Base-by-base conservation (phyloP, 768 basidiomycete species). In the Podaxis carcinomalis region DNA sequence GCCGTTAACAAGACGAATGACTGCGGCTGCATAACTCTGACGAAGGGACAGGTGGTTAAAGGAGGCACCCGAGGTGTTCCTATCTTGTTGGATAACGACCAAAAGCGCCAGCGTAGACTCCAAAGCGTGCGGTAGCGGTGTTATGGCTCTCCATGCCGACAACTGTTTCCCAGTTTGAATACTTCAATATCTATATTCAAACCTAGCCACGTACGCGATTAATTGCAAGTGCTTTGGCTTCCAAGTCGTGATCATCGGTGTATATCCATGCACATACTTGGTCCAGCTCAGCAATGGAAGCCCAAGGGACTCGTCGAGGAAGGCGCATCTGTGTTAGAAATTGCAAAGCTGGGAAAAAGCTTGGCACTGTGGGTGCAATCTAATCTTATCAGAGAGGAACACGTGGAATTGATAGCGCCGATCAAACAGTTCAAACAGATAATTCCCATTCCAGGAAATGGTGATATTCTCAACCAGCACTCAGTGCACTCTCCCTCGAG, bases 1-100 rank as follows among this genome's bases (percentile, higher is more conserved):
- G 1, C 94, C 92, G 67, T 98, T 99, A 65, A 98, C 92, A 65
- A 98, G 84, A 35, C 96, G 80, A 61, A 95, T 89, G 62, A 97
- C 77, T 1, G 93, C 87, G 25, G 89, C 78, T 7, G 92, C 86
- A 72, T 93, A 94, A 62, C 83, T 83, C 67, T 95, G 89, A 19
- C 95, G 83, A 57, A 92, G 72, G 53, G 78, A 73, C 37, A 92
- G 78, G 39, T 72, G 66, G 0, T 80, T 76, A 2, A 67, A 57
- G 9, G 72, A 67, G 2, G 59, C n/a, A 3, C 23, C 55, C 2
- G 65, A 42, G 5, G 63, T 60, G 14, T 69, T 64, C 23, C 67
- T 69, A 61, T 94, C 91, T 56, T 88, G 80, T 9, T 80, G 68
- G n/a, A 83, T 78, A 1, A 80, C 84, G 19, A 78, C 77, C 21